Evolutionary conservation across 345 rosid species (phyloP).

Genomic region (Euphorbia pulcherrima): DNA sequence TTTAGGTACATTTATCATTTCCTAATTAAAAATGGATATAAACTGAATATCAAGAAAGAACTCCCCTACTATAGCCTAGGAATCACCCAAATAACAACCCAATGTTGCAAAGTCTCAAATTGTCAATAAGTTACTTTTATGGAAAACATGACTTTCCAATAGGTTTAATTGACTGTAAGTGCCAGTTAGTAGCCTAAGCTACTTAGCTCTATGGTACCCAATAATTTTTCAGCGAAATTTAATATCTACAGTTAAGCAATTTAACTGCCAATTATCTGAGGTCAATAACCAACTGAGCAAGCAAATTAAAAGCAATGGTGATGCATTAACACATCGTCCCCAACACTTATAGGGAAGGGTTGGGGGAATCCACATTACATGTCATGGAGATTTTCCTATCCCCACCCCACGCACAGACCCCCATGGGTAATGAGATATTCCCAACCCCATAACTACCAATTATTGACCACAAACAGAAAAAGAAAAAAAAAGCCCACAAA

Average conservation of each 20-base stretch:
- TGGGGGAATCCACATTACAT: no score
- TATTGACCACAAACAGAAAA: no score
- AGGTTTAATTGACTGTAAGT: not conserved
- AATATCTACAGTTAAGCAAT: not conserved
- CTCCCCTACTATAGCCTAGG: not conserved
- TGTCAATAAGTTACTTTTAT: no score
- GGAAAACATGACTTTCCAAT: no score
- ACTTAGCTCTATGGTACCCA: not conserved
- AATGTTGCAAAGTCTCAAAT: not conserved
- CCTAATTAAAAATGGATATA: not conserved
- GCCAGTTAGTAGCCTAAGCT: not conserved
- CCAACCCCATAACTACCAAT: no score
- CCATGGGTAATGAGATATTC: no score
- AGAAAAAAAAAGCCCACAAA: no score
- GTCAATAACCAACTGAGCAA: not conserved
- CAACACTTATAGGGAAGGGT: no score
- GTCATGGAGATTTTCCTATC: no score
- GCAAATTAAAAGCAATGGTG: not conserved
- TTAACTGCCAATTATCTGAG: not conserved
- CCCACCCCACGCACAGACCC: no score
- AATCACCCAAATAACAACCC: no score
- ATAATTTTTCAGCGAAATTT: not conserved
- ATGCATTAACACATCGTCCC: no score
- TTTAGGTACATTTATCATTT: not conserved
- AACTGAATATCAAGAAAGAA: not conserved